phyloP scores from a whole-genome alignment of 1,284 basidiomycete species.

The Moesziomyces antarcticus region DNA sequence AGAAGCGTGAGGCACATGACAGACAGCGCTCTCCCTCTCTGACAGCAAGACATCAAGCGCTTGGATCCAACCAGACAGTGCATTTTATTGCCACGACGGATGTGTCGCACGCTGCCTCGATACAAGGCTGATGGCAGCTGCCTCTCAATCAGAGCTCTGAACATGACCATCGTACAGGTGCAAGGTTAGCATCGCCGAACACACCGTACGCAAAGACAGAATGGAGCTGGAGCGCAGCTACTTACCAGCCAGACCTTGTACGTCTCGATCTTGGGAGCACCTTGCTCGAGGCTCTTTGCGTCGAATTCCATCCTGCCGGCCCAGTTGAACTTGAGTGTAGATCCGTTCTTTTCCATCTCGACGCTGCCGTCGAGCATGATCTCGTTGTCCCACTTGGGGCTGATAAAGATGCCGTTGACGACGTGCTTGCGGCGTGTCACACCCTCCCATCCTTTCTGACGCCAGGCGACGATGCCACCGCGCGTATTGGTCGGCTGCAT shows the following conservation, averaged over 20 bases:
- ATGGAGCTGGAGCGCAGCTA: neutral
- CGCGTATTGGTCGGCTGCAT: slow-evolving; percentile 40
- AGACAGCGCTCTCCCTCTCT: too few relatives aligned
- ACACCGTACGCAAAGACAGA: too few relatives aligned
- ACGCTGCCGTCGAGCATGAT: slow-evolving; percentile 54
- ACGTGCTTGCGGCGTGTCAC: slow-evolving; percentile 46
- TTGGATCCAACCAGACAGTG: too few relatives aligned
- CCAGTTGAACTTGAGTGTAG: slow-evolving; percentile 44
- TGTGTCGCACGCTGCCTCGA: too few relatives aligned
- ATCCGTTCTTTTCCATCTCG: slow-evolving; percentile 50
- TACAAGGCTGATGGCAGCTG: too few relatives aligned
- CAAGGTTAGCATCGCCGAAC: too few relatives aligned
- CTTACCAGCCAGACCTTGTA: slow-evolving; percentile 55
- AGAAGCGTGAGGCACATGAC: too few relatives aligned
- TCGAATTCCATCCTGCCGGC: slow-evolving; percentile 54
- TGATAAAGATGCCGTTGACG: slow-evolving; percentile 45
- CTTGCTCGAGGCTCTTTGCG: slow-evolving; percentile 28
- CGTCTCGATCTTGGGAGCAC: slow-evolving; percentile 36
- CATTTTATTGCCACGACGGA: too few relatives aligned
- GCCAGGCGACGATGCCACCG: slow-evolving; percentile 38
- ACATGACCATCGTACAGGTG: too few relatives aligned
- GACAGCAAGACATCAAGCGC: too few relatives aligned
- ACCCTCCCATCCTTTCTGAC: slow-evolving; percentile 43
- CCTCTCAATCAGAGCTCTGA: too few relatives aligned
- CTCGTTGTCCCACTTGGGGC: slow-evolving; percentile 40